Percentiles rank a stretch among this genome's conserved stretches.
Evolutionary conservation across 2,329 filamentous ascomycete species (phyloP).

Genomic region (Phialocephala sp.): DNA sequence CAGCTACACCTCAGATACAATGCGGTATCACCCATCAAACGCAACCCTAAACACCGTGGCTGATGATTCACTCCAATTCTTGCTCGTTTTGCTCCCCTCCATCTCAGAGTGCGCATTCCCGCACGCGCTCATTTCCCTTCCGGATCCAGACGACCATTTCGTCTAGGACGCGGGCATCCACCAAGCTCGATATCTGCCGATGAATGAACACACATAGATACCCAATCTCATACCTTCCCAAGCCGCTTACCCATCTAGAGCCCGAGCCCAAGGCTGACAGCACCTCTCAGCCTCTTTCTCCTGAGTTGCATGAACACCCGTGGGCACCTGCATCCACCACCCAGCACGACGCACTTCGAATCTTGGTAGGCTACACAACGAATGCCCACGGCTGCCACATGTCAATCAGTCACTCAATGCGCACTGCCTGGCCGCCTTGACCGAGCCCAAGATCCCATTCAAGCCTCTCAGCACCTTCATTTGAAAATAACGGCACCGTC

Average conservation of each 20-base stretch:
- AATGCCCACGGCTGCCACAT: background rate
- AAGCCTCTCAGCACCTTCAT: slow-evolving; percentile 3
- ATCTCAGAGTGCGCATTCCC: background rate
- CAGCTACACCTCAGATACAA: too few relatives aligned
- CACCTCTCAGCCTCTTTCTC: slow-evolving; percentile 5
- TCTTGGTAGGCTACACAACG: slow-evolving; percentile 8
- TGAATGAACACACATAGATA: background rate
- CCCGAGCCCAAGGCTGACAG: slow-evolving; percentile 8
- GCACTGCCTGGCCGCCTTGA: slow-evolving; percentile 6
- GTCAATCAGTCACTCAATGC: background rate
- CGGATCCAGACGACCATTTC: background rate
- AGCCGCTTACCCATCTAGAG: background rate
- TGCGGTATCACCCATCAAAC: background rate
- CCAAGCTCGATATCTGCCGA: background rate
- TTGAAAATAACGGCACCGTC: background rate
- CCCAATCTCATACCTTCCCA: background rate
- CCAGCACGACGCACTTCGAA: background rate
- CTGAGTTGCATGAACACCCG: slow-evolving; percentile 4
- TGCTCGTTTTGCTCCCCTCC: background rate
- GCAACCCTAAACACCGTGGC: slow-evolving; percentile 5
- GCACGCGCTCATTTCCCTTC: background rate
- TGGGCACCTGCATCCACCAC: slow-evolving; percentile 7
- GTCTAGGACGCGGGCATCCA: background rate
- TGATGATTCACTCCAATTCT: background rate
- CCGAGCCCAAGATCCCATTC: background rate